These are phyloP conservation scores for Russula sp. DNA, from an alignment of 768 basidiomycete genomes.

Conservation along the genomic window DNA sequence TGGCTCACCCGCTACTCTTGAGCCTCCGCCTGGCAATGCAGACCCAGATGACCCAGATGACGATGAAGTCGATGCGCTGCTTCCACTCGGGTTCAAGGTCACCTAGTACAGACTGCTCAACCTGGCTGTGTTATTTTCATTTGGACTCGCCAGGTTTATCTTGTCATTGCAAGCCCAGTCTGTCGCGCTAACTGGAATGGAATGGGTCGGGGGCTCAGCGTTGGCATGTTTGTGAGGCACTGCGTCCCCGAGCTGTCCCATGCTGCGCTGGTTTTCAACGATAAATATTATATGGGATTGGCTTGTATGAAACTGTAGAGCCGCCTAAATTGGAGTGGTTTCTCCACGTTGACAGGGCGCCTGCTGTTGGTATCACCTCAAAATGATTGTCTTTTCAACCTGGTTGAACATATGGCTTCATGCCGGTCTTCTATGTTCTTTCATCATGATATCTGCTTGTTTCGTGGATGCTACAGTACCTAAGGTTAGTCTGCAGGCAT, in stretches of 20 bases:
- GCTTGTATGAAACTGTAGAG: not conserved
- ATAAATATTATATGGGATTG: conserved; percentile 1
- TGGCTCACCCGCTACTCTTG: not conserved
- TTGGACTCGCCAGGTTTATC: no score
- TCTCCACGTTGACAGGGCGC: no score
- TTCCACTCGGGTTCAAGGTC: conserved; percentile 1
- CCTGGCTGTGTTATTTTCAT: not conserved
- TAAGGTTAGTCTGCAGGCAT: not conserved
- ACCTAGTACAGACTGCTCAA: conserved; percentile 9
- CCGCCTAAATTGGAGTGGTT: not conserved
- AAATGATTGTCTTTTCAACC: not conserved
- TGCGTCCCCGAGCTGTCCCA: not conserved
- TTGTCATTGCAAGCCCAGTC: not conserved
- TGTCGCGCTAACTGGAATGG: not conserved
- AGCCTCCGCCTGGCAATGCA: not conserved
- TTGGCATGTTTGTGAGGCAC: conserved; percentile 3
- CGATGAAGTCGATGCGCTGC: not conserved
- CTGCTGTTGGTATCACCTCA: no score
- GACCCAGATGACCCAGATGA: not conserved
- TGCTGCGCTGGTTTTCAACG: not conserved
- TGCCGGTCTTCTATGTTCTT: no score
- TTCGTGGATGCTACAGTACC: not conserved
- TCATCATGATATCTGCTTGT: not conserved
- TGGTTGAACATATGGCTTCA: no score
- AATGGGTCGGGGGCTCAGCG: not conserved